Evolutionary conservation across 495 filamentous ascomycete species (phyloP), one percentile per base, ranked within the genome.

Genomic region (Lentithecium fluviatile): DNA sequence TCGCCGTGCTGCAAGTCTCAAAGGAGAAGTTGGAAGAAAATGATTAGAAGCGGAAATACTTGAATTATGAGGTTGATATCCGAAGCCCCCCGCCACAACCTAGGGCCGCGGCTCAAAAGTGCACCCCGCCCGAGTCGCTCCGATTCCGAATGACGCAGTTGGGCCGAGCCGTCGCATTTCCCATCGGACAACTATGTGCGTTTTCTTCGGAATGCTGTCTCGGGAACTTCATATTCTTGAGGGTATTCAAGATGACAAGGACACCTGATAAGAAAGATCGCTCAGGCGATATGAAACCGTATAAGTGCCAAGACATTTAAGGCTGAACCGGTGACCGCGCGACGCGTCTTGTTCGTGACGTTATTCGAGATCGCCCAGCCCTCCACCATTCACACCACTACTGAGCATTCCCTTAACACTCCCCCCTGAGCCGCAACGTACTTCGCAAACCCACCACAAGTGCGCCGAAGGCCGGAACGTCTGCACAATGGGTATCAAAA

Each of bases 401-500:
- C 21, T 13, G n/a, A 12, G n/a, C n/a, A n/a, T n/a, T n/a, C 15
- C 36, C 26, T 47, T 11, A 42, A 52, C 2, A n/a, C n/a, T n/a
- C n/a, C n/a, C n/a, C n/a, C n/a, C n/a, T n/a, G n/a, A n/a, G n/a
- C n/a, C n/a, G n/a, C n/a, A n/a, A n/a, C n/a, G n/a, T n/a, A n/a
- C n/a, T n/a, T n/a, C n/a, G 3, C 56, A 19, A 23, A 19, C 13
- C 49, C 10, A 32, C 29, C 29, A 32, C 10, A n/a, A 32, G 29
- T 32, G 10, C 29, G 29, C 29, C n/a, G 29, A 32, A 32, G 10
- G 10, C 4, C 40, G 13, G 19, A 43, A 20, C 48, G 13, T 21
- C 51, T 8, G 52, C 54, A 83, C 70, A 15, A 97, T 97, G 92
- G 92, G 92, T 79, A 97, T 97, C 68, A 97, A 95, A 76, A 77